A percentile compares a stretch with the other conserved stretches of the same genome.
Conservation (phyloP, 1,139 yeast genomes). For the Taiozyma sp. region DNA sequence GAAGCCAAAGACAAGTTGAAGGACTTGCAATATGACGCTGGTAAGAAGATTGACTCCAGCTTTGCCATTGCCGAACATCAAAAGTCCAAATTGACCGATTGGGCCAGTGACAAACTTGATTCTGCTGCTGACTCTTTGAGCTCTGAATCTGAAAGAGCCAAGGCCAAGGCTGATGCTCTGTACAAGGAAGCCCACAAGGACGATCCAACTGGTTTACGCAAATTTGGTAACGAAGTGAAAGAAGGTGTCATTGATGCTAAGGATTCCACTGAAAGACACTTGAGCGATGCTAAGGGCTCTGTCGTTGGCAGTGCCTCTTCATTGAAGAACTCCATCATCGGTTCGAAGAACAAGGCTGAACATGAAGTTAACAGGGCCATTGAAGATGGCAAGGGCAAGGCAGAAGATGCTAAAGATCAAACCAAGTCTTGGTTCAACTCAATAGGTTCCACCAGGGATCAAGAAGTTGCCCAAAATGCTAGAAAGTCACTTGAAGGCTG, state of each 20-base stretch:
- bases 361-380: slow-evolving; percentile 14
- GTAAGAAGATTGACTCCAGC: slow-evolving; percentile 26
- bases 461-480: slow-evolving; percentile 24
- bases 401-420: slow-evolving; percentile 22
- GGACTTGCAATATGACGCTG: slow-evolving; percentile 29
- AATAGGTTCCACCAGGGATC: slow-evolving; percentile 13
- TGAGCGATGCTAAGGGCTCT: slow-evolving; percentile 30
- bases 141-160: slow-evolving; percentile 24
- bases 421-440: slow-evolving; percentile 17
- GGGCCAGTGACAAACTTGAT: slow-evolving; percentile 26
- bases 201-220: slow-evolving; percentile 13
- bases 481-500: slow-evolving; percentile 33
- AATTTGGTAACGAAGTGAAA: slow-evolving; percentile 23
- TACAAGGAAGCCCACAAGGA: slow-evolving; percentile 36
- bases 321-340: slow-evolving; percentile 11
- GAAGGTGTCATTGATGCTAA: slow-evolving; percentile 28
- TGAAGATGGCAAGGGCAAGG: slow-evolving; percentile 9
- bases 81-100: slow-evolving; percentile 15
- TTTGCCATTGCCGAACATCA: slow-evolving; percentile 23
- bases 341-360: slow-evolving; percentile 16
- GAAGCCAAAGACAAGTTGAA: slow-evolving; percentile 22
- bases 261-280: slow-evolving; percentile 36
- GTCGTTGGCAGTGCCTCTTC: slow-evolving; percentile 12
- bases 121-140: slow-evolving; percentile 21
- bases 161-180: slow-evolving; percentile 32